phyloP scores from a whole-genome alignment of 352 stramenopile genomes.

The Pythium rhizo-oryzae region DNA sequence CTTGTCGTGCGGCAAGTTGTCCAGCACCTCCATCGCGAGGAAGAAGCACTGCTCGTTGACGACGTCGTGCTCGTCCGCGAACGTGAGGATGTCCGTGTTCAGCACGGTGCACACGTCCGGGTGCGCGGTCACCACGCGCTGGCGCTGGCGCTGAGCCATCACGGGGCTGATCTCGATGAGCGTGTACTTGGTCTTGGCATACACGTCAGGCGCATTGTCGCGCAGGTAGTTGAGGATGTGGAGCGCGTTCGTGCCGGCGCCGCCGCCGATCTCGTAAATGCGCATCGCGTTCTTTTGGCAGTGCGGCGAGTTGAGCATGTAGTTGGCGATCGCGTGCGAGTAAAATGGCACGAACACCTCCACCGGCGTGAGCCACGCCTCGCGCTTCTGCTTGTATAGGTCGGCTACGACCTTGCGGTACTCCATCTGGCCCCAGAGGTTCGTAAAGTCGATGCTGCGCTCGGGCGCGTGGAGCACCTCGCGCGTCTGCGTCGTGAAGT shows the following conservation, averaged over 20 bases:
- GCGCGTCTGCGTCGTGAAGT: conserved; percentile 79
- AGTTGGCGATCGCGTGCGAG: conserved; percentile 85
- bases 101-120: conserved; percentile 68
- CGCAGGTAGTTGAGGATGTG: conserved; percentile 90
- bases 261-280: conserved; percentile 89
- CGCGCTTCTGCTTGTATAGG: conserved; percentile 67
- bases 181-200: conserved; percentile 84
- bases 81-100: conserved; percentile 84
- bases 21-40: conserved; percentile 88
- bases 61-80: conserved; percentile 54
- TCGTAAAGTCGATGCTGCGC: conserved; percentile 70
- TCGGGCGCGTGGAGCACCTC: conserved; percentile 74
- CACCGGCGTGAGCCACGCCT: conserved; percentile 91
- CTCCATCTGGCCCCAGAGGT: conserved; percentile 75
- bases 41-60: conserved; percentile 75
- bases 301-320: conserved; percentile 82
- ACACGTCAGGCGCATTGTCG: conserved; percentile 72
- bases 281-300: conserved; percentile 36
- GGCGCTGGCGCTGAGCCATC: conserved; percentile 81
- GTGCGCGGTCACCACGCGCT: conserved; percentile 61
- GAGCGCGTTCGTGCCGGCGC: conserved; percentile 88
- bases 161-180: conserved; percentile 89
- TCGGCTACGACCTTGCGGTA: conserved; percentile 66
- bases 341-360: conserved; percentile 90
- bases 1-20: conserved; percentile 93